Conservation (phyloP, 2,329 filamentous ascomycete genomes). For the Fusarium sp. region DNA sequence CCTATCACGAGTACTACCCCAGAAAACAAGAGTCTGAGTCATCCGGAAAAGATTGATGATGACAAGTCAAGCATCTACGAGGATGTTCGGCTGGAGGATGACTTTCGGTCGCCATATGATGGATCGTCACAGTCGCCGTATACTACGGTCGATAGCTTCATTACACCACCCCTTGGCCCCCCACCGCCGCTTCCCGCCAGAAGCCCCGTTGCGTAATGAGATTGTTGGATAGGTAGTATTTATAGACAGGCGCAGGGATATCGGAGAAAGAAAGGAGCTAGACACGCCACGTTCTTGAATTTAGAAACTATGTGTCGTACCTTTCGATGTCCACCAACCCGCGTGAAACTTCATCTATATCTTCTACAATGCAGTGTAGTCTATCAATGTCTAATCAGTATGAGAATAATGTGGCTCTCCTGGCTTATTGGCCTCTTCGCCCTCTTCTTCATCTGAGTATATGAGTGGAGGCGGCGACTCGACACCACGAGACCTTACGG, state of each 20-base stretch:
- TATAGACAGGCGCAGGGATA: background rate
- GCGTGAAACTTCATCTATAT: background rate
- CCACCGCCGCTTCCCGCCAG: conserved; percentile 31
- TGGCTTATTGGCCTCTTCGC: background rate
- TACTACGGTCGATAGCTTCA: background rate
- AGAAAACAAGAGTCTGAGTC: background rate
- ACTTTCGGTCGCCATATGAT: background rate
- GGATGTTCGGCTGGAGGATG: conserved; percentile 16
- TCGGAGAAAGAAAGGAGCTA: background rate
- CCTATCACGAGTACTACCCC: conserved; percentile 8
- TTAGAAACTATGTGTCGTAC: background rate
- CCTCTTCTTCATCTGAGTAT: background rate
- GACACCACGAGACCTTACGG: background rate
- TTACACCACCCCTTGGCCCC: conserved; percentile 6
- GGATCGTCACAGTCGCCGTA: conserved; percentile 3
- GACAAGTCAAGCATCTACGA: conserved; percentile 31
- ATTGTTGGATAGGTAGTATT: background rate
- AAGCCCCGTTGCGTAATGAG: background rate
- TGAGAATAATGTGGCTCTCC: background rate
- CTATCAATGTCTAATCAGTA: background rate
- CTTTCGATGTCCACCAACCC: background rate
- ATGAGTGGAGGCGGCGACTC: background rate
- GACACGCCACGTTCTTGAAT: background rate
- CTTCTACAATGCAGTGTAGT: background rate
- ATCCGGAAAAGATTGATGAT: background rate